phyloP scores from a whole-genome alignment of 306 rosid species.

The Cicer bijugum region DNA sequence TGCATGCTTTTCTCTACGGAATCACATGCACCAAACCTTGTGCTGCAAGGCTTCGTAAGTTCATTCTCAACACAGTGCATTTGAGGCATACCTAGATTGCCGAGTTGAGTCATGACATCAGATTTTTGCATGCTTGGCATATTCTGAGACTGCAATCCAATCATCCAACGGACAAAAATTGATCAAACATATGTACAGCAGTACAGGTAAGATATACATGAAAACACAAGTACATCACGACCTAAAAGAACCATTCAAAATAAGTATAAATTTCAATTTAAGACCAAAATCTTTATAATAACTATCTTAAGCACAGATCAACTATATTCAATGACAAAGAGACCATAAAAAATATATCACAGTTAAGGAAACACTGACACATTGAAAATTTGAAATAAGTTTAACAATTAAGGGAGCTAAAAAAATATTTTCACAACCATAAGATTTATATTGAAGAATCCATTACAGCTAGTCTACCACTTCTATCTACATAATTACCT shows the following conservation, averaged over 20 bases:
- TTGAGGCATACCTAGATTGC: conserved; percentile 44
- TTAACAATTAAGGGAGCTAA: conserved; percentile 12
- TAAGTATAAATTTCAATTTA: neutral
- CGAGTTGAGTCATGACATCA: conserved; percentile 34
- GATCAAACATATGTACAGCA: conserved; percentile 9
- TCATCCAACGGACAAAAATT: conserved; percentile 30
- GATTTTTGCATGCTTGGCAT: conserved; percentile 41
- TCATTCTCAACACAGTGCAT: conserved; percentile 42
- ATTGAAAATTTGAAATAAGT: neutral
- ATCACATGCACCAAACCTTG: conserved; percentile 49
- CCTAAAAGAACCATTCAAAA: neutral
- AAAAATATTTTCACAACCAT: neutral
- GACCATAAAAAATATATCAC: neutral
- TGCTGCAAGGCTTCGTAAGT: conserved; percentile 42
- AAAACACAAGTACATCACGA: conserved; percentile 27
- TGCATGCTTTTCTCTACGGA: conserved; percentile 48
- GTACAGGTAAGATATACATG: conserved; percentile 1
- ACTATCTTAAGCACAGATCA: neutral
- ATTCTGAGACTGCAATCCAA: conserved; percentile 54
- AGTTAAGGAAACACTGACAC: neutral
- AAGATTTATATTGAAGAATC: neutral
- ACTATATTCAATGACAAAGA: conserved; percentile 20
- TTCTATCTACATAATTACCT: neutral
- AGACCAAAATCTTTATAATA: neutral
- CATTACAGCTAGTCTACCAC: neutral